Evolutionary conservation across 768 basidiomycete genomes (phyloP).

Genomic region (Rhodotorula paludigena): DNA sequence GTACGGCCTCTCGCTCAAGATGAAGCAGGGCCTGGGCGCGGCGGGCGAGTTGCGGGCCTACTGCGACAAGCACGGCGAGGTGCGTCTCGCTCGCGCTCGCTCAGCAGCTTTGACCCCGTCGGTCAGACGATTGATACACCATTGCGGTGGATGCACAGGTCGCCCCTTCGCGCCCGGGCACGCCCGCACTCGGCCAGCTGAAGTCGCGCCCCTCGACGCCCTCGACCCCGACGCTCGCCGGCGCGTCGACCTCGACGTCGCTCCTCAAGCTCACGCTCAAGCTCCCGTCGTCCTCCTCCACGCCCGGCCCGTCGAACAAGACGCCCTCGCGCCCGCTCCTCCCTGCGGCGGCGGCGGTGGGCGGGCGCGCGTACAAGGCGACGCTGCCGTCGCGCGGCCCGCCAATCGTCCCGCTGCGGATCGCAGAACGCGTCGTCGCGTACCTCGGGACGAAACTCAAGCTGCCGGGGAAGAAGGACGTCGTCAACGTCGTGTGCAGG

Average conservation of each 20-base stretch:
- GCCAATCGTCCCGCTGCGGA: constrained; percentile 79
- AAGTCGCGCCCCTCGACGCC: not conserved
- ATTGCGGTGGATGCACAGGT: too few relatives aligned
- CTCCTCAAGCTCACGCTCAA: constrained; percentile 17
- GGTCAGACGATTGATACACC: too few relatives aligned
- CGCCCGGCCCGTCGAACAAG: constrained; percentile 35
- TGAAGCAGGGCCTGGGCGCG: constrained; percentile 43
- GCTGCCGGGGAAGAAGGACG: constrained; percentile 69
- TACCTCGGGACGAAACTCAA: constrained; percentile 66
- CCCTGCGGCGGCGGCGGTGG: constrained; percentile 56
- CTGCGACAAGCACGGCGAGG: constrained; percentile 87
- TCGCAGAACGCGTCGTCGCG: constrained; percentile 69
- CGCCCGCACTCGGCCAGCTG: not conserved
- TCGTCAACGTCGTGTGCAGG: constrained; percentile 69
- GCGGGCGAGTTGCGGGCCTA: constrained; percentile 60
- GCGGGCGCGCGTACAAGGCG: constrained; percentile 48
- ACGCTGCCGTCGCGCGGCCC: constrained; percentile 54
- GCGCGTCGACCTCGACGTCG: not conserved
- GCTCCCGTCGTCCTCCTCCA: not conserved
- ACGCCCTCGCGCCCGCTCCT: constrained; percentile 72
- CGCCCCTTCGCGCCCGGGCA: constrained; percentile 1
- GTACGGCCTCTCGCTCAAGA: constrained; percentile 64
- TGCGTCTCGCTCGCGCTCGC: constrained; percentile 50
- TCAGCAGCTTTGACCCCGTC: too few relatives aligned
- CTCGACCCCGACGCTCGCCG: not conserved